Base-by-base conservation (phyloP, 2,329 filamentous ascomycete genomes). In the Pyricularia sp. region DNA sequence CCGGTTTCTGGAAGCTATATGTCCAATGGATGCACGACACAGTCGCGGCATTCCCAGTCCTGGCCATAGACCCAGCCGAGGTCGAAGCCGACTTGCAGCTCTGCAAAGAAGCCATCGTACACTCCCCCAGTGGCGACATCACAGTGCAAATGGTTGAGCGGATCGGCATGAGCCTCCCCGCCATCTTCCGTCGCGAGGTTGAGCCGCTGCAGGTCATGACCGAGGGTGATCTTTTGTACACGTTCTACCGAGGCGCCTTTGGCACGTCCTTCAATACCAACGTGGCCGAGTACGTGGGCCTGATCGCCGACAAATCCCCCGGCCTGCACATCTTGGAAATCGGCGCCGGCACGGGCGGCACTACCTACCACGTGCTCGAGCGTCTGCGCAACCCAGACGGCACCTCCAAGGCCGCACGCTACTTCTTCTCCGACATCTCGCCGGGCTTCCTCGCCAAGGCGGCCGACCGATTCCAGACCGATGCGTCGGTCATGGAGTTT, bases 381-480 rank as follows among this genome's bases (percentile, higher is more conserved):
- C 42, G 68, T 2, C 70, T 72, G 2, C 68, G 68, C 10, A 71
- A 73, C 3, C 72, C 84, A 3, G 75, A 77, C 11, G 79, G 81
- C 36, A 71, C 84, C 7, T 81, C 85, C 25, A 81, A 84, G 58
- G 84, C 84, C 0, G 36, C 36, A 2, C 12, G 26, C 31, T 84
- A 83, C 71, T 79, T 78, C 4, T 83, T 76, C 72, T 83, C 82
- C 0, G 81, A 83, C 69, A 78, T 80, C 25, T 78, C 77, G 3
- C 68, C 75, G 2, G 77, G 75, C n/a, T 80, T 79, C 73, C 81
- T 83, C 61, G 83, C 83, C 0, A 84, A 86, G 73, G 80, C 78
- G 14, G 83, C 84, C 0, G 84, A 86, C 68, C 84, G 86, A 69
- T 78, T 86, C 14, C 76, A 83, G 0, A 84, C 84, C 0, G 84